Percentiles rank a stretch among this genome's conserved stretches.
phyloP scores from a whole-genome alignment of 306 rosid species.

The Castanea mollissima region DNA sequence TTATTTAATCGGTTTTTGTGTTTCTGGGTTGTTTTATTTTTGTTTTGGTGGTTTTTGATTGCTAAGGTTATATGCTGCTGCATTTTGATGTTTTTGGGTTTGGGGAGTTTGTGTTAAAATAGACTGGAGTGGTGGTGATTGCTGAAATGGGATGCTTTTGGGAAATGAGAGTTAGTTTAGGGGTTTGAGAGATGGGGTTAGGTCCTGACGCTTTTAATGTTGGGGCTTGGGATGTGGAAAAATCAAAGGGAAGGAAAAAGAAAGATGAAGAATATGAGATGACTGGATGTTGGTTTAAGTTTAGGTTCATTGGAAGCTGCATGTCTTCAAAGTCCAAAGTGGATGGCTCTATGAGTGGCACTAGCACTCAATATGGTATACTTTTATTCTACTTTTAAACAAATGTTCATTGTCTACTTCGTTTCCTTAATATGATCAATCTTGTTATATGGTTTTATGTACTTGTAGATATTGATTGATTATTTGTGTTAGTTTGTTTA shows the following conservation, averaged over 20 bases:
- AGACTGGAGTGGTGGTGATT: slow-evolving; percentile 15
- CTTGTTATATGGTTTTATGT: neutral
- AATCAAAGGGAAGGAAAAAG: slow-evolving; percentile 30
- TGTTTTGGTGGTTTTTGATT: slow-evolving; percentile 2
- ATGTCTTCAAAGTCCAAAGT: slow-evolving; percentile 25
- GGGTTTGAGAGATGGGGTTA: slow-evolving; percentile 35
- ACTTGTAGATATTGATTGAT: neutral
- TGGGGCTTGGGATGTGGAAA: slow-evolving; percentile 24
- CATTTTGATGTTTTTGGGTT: slow-evolving; percentile 1
- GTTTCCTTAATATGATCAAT: neutral
- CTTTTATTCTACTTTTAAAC: neutral
- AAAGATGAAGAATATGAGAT: slow-evolving; percentile 18
- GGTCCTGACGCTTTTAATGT: slow-evolving; percentile 13
- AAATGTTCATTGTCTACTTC: neutral
- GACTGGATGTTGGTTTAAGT: slow-evolving; percentile 39
- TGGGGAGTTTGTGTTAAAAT: slow-evolving; percentile 1
- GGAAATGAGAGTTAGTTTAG: slow-evolving; percentile 8
- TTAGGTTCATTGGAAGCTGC: slow-evolving; percentile 44
- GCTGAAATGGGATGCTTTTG: slow-evolving; percentile 13
- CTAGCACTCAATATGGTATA: slow-evolving; percentile 28
- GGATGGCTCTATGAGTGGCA: slow-evolving; percentile 22
- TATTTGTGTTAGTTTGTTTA: neutral
- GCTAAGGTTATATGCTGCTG: neutral
- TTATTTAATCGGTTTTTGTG: slow-evolving; percentile 4
- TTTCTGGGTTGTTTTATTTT: neutral